A percentile compares a stretch with the other conserved stretches of the same genome.
phyloP scores from a whole-genome alignment of 805 yeast genomes.

The Jamesozyma piceae region DNA sequence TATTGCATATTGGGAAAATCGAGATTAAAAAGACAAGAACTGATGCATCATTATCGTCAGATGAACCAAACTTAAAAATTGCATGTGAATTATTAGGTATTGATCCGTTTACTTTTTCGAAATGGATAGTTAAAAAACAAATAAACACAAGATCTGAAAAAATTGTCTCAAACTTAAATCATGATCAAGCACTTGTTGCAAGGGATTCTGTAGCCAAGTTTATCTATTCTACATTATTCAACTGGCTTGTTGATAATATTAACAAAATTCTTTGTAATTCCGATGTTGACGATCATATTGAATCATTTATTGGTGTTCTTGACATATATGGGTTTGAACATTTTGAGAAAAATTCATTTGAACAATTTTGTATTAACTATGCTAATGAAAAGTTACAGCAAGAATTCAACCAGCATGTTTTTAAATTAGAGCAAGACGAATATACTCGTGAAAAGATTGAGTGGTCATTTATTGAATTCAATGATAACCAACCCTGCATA shows the following conservation, averaged over 20 bases:
- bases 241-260: conserved; percentile 85
- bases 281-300: conserved; percentile 46
- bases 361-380: conserved; percentile 94
- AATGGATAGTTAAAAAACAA: conserved; percentile 91
- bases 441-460: conserved; percentile 86
- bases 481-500: conserved; percentile 96
- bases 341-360: conserved; percentile 87
- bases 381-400: conserved; percentile 97
- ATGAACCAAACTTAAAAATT: conserved; percentile 73
- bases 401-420: conserved; percentile 94
- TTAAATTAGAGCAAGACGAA: conserved; percentile 94
- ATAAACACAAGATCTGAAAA: conserved; percentile 89
- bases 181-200: conserved; percentile 80
- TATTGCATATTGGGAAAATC: conserved; percentile 89
- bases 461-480: conserved; percentile 94
- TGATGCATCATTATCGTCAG: conserved; percentile 72
- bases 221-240: conserved; percentile 84
- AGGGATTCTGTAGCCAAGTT: conserved; percentile 94
- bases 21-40: conserved; percentile 76
- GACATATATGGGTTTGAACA: conserved; percentile 98
- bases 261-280: conserved; percentile 66
- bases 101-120: conserved; percentile 63
- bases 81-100: conserved; percentile 83
- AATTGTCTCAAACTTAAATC: conserved; percentile 73
- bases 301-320: conserved; percentile 84